Evolutionary conservation across 1,284 basidiomycete genomes (phyloP), one percentile per base, ranked within the genome.

Genomic region (Apiotrichum akiyoshidainum): DNA sequence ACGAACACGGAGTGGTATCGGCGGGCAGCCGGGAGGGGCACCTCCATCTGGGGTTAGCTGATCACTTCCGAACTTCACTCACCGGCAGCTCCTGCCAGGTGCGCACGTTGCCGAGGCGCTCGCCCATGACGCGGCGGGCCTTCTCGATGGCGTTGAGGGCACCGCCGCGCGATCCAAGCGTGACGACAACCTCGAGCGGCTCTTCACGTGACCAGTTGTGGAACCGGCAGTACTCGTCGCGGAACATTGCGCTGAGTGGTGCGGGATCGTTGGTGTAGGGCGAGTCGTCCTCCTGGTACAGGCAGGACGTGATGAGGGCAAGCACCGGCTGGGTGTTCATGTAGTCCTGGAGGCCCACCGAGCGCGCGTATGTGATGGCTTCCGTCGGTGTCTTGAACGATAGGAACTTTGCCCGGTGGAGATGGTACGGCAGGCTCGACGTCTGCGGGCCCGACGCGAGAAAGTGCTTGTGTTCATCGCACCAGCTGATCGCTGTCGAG

Each of bases 1-100:
- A 92, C 87, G 74, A 99, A 99, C 59, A 96, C 89, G 1, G 93
- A 96, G 75, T 99, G 96, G 77, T 95, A 98, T 34, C 92, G 82
- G 68, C 93, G 87, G 66, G 90, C 87, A 1, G 87, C 80, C 1
- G 89, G 86, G 13, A 99, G 76, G 0, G 92, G 90, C 65, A 99
- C 92, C 79, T 97, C 95, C 72, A 98, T 92, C 93, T 96, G 68
- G 7, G 1, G 46, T 56, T 19, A 54, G 51, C 53, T n/a, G n/a
- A 52, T 9, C 10, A 11, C 10, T 13, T 14, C 4, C 19, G 48
- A 33, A 22, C 19, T 11, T 10, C 2, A 81, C 85, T 65, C 72
- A 95, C 93, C 5, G 93, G 93, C 46, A 97, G 79, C 75, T 98
- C 94, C 64, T 92, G 87, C 85, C 77, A 92, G 85, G 78, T 86